Conservation (phyloP, 148 eudicot species). For the Salicornia ramosissima region DNA sequence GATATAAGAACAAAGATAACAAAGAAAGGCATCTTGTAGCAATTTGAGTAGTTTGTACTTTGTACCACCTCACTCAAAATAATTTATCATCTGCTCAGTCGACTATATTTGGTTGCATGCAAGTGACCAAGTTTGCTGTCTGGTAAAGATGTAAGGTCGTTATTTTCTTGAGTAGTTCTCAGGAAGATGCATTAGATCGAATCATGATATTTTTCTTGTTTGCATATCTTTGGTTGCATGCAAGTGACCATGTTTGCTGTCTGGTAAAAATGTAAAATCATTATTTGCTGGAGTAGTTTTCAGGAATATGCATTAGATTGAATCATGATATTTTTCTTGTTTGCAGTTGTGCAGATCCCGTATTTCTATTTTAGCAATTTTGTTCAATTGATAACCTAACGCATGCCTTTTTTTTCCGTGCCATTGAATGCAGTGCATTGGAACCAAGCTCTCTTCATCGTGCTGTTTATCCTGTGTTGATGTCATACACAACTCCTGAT, state of each 20-base stretch:
- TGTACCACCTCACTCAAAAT: neutral
- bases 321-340: neutral
- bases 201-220: neutral
- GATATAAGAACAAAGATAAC: neutral
- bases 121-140: neutral
- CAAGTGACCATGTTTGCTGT: neutral
- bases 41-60: neutral
- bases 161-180: neutral
- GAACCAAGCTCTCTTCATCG: slow-evolving; percentile 92
- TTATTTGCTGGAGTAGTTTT: neutral
- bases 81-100: too few relatives aligned
- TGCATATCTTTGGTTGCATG: neutral
- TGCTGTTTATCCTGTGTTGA: slow-evolving; percentile 83
- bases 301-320: neutral
- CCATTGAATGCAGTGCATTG: slow-evolving; percentile 75
- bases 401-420: neutral
- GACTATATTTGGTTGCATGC: neutral
- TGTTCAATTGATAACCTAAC: neutral
- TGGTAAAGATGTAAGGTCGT: neutral
- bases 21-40: neutral
- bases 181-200: neutral
- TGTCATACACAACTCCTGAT: slow-evolving; percentile 76
- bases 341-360: neutral
- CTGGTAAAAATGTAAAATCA: neutral
- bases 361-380: neutral